Conservation (phyloP, 2,329 filamentous ascomycete genomes). For the Helicocarpus griseus region DNA sequence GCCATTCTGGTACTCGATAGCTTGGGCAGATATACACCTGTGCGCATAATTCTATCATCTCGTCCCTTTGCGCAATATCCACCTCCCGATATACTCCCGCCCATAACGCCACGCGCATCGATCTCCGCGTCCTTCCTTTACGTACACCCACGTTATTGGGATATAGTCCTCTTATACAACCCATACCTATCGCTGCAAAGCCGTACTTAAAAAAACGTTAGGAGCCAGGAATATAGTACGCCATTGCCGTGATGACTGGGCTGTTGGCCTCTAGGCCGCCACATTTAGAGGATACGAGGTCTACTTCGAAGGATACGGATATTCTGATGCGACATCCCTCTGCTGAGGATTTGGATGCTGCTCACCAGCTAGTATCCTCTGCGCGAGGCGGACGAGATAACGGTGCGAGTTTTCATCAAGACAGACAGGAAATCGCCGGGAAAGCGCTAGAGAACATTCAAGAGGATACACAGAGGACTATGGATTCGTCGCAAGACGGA, state of each 20-base stretch:
- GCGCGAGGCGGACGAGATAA: conserved; percentile 35
- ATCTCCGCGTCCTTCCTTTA: neutral
- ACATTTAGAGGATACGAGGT: neutral
- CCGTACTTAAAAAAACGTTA: neutral
- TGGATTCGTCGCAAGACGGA: conserved; percentile 3
- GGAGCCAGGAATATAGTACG: neutral
- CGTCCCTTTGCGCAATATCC: neutral
- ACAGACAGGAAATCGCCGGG: neutral
- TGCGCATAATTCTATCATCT: neutral
- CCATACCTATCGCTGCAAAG: neutral
- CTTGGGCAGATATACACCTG: no score
- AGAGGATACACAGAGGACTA: conserved; percentile 12
- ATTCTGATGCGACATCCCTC: conserved; percentile 30
- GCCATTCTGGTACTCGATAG: neutral
- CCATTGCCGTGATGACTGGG: conserved; percentile 12
- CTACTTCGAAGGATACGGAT: neutral
- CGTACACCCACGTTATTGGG: neutral
- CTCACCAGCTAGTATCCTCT: conserved; percentile 39
- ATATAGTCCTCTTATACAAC: neutral
- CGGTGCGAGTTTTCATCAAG: conserved; percentile 19
- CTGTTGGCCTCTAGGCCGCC: conserved; percentile 23
- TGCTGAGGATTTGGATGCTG: conserved; percentile 38
- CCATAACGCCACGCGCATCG: neutral
- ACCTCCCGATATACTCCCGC: neutral
- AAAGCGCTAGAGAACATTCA: conserved; percentile 12